These are phyloP conservation scores for Trichoderma afroharzianum DNA, from an alignment of 2,329 filamentous ascomycete genomes.

Conservation along the genomic window DNA sequence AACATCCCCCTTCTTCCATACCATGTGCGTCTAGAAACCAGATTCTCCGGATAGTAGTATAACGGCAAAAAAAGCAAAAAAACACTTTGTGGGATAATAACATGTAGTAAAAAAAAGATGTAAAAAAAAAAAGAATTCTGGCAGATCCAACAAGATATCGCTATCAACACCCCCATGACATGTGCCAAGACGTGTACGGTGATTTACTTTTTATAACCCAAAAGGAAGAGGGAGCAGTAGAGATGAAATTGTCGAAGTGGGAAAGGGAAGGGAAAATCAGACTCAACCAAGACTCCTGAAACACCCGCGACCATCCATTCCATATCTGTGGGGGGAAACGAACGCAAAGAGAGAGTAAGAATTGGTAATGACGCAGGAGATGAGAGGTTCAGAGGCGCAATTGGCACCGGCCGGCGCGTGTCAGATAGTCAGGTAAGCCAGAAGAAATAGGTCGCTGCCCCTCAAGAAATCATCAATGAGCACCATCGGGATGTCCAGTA, in stretches of 20 bases:
- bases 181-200: slow-evolving; percentile 15
- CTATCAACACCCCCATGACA: slow-evolving; percentile 17
- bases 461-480: not conserved
- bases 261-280: not conserved
- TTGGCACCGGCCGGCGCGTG: not conserved
- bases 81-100: not conserved
- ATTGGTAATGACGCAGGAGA: slow-evolving; percentile 6
- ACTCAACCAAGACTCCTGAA: slow-evolving; percentile 21
- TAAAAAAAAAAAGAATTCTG: slow-evolving; percentile 4
- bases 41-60: not conserved
- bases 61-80: not conserved
- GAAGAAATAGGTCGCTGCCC: not conserved
- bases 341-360: slow-evolving; percentile 14
- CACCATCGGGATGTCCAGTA: slow-evolving; percentile 1
- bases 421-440: not conserved
- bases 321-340: slow-evolving; percentile 7
- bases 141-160: slow-evolving; percentile 17
- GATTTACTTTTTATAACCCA: slow-evolving; percentile 16
- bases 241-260: slow-evolving; percentile 2
- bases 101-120: not conserved
- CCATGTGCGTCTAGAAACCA: slow-evolving; percentile 15
- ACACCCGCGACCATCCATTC: slow-evolving; percentile 21
- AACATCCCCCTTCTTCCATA: slow-evolving; percentile 4
- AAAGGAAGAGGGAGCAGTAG: slow-evolving; percentile 6
- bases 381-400: not conserved